Evolutionary conservation across 2,329 filamentous ascomycete species (phyloP), one percentile per base, ranked within the genome.

Genomic region (Hymenoscyphus albidus): DNA sequence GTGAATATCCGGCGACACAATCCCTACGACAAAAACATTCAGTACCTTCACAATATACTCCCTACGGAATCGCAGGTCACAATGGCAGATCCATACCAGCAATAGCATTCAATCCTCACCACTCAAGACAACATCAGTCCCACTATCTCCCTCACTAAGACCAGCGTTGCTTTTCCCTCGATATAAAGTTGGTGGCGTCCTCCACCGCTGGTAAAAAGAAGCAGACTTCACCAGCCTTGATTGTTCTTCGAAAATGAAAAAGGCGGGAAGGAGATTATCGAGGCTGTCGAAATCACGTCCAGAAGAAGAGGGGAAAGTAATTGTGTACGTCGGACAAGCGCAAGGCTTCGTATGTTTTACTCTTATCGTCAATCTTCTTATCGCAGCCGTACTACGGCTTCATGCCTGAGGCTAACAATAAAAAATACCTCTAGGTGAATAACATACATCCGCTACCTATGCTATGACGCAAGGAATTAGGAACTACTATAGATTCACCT

Each of bases 261-360:
- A 51, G 12, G 6, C 5, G 22, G 22, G 5, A 51, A 10, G 13
- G 48, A 7, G n/a, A 18, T 13, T 12, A 10, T 10, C n/a, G 4
- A 27, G 2, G 48, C 9, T 18, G 5, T 51, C 48, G 48, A 51
- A 51, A 22, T 27, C 18, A 27, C 32, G 6, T 51, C 48, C 5
- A 18, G 2, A 22, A n/a, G 31, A 57, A 35, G 32, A 35, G 32
- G 55, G 55, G 58, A 22, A 18, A 48, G 13, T n/a, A 27, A 48
- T 48, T 31, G 27, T 40, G 58, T 48, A 51, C 42, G 27, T 57
- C 7, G 55, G 55, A 38, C 54, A 57, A 57, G 31, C 55, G 55
- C 55, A n/a, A 57, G 31, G 55, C 55, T 44, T 60, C 6, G 22
- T 5, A 10, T 57, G 54, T 57, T 57, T 57, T 32, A 35, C 27